Conservation (phyloP, 257 asterid species). For the Knoxia roxburghii region DNA sequence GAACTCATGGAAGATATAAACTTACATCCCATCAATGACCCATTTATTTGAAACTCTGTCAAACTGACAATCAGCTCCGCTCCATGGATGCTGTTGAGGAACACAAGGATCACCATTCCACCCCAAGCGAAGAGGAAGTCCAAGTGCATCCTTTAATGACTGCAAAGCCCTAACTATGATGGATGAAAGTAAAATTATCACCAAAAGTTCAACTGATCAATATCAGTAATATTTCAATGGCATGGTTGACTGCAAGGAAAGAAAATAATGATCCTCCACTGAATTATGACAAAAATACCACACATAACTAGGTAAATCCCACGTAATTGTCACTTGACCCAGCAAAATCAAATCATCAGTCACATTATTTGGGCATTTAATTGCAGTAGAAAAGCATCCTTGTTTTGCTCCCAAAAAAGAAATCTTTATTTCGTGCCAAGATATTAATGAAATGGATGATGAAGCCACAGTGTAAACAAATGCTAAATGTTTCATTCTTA, state of each 20-base stretch:
- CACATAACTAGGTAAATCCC: background rate
- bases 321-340: background rate
- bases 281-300: background rate
- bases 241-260: background rate
- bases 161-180: slow-evolving; percentile 69
- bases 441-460: background rate
- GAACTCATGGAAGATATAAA: slow-evolving; percentile 25
- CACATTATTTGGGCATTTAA: background rate
- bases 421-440: background rate
- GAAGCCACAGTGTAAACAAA: background rate
- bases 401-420: too few species aligned
- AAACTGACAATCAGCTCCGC: slow-evolving; percentile 84
- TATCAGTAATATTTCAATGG: background rate
- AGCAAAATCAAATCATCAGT: background rate
- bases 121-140: slow-evolving; percentile 96
- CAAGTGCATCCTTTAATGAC: slow-evolving; percentile 62
- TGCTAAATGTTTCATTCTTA: background rate
- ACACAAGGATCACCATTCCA: slow-evolving; percentile 99
- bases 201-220: background rate
- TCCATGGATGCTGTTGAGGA: slow-evolving; percentile 98
- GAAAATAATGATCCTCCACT: background rate
- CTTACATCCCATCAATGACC: slow-evolving; percentile 96
- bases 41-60: slow-evolving; percentile 58
- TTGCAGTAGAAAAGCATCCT: background rate
- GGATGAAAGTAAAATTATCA: slow-evolving; percentile 7